Conservation (phyloP, 2,329 filamentous ascomycete species). For the Sporothrix euskadiensis region DNA sequence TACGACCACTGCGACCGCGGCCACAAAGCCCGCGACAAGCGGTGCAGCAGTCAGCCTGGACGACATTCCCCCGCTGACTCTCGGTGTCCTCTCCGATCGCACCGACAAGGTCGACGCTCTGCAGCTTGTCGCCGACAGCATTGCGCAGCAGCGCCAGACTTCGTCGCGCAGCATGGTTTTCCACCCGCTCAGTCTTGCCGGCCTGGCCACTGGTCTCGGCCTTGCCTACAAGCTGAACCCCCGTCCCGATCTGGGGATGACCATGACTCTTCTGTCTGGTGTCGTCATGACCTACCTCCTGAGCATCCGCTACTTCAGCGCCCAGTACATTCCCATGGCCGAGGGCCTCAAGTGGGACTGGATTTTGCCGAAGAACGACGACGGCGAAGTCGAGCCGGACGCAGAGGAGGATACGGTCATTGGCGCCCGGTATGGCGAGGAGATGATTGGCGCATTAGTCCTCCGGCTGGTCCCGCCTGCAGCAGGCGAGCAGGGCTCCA, state of each 20-base stretch:
- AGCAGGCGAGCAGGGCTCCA: not conserved
- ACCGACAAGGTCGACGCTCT: constrained; percentile 67
- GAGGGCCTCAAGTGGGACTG: constrained; percentile 63
- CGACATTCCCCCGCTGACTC: constrained; percentile 63
- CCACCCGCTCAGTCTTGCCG: constrained; percentile 58
- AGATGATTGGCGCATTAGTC: constrained; percentile 70
- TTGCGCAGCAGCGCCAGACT: constrained; percentile 76
- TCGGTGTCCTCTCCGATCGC: constrained; percentile 56
- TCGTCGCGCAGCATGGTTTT: constrained; percentile 64
- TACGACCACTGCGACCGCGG: not conserved
- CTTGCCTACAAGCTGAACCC: constrained; percentile 49
- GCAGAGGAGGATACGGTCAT: constrained; percentile 59
- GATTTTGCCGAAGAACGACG: constrained; percentile 45
- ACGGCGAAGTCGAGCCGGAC: constrained; percentile 33
- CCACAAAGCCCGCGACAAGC: not conserved
- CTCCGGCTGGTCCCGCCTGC: constrained; percentile 59
- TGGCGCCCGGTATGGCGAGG: constrained; percentile 65
- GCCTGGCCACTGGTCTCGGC: constrained; percentile 48
- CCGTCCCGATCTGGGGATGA: constrained; percentile 53
- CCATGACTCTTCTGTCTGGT: constrained; percentile 60
- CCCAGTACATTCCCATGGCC: constrained; percentile 63
- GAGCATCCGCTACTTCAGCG: constrained; percentile 59
- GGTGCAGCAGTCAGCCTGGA: constrained; percentile 40
- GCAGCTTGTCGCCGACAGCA: constrained; percentile 73
- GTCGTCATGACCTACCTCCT: constrained; percentile 65